Evolutionary conservation across 164 flowering plant genomes (phyloP), one percentile per base, ranked within the genome.

Genomic region (Cinnamomum micranthum): DNA sequence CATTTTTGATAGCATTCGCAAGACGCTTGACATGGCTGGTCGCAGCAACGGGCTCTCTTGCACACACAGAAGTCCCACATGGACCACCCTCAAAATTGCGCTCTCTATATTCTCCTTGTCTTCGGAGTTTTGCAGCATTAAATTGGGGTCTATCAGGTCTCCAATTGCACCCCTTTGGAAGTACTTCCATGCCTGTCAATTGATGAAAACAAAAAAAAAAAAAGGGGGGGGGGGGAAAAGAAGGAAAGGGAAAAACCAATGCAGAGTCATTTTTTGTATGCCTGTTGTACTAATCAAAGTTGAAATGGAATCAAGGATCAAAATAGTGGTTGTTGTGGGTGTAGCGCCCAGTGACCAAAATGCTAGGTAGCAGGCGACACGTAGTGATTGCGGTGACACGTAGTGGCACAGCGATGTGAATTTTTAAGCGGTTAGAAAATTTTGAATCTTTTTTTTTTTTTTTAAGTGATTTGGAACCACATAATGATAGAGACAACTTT

Each of bases 11-110:
- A 95, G 86, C 95, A 95, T 85, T 52, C 81, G 83, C 60, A 95
- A 74, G 59, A 81, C 91, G 80, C 75, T 87, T 2, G 90, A 87
- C 94, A 93, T 95, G 41, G 86, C 80, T 50, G 95, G 98, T 69
- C 97, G 73, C 22, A 91, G 71, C 1, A 90, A 78, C 0, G 90
- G 85, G 28, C 65, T 75, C 82, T 92, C 95, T 82, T 95, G 97
- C n/a, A 89, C 84, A 88, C 98, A 95, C 59, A 93, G 79, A 70
- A 95, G 92, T 65, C 90, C 97, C 72, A 93, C 82, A 35, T 91
- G 97, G 24, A 93, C 78, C 69, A 84, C 97, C 71, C 89, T 88
- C 90, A 86, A 35, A 59, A 74, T 74, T 68, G 35, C 35, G 2
- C 72, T 72, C 77, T 82, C 86, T 20, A 85, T 64, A 19, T 80